Evolutionary conservation across 345 rosid species (phyloP), one percentile per base, ranked within the genome.

Genomic region (Moricandia arvensis): DNA sequence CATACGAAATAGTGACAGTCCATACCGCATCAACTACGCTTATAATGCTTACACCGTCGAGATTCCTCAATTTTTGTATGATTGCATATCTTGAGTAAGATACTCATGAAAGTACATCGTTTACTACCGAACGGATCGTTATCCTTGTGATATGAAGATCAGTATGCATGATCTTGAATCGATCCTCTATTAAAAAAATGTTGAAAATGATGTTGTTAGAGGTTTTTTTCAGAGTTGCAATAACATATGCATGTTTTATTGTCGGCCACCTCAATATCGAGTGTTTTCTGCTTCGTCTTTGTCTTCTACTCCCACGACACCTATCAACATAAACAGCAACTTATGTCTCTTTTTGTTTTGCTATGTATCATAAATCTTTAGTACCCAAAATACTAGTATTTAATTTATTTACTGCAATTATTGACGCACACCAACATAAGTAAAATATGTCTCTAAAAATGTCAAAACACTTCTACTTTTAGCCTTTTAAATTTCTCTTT

Each of bases 241-340:
- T 58, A 72, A 65, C 80, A 70, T 81, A 68, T 79, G 68, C 90
- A 80, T 76, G 86, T 79, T 75, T 43, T 61, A 61, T 59, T 82
- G 85, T 81, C 87, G 83, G 79, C 80, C 83, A 72, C 74, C 63
- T 59, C 61, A 63, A 43, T 62, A 68, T 41, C 61, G 54, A 68
- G 80, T 49, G 73, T 43, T 49, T 59, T 76, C 26, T n/a, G 51
- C 74, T 47, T 68, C 68, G 6, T 54, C 11, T 37, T 63, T 85
- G 88, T 85, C 84, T 35, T 71, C 59, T 26, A 58, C 74, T 55
- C 68, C n/a, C 11, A 67, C 66, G 81, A 81, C 86, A 72, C 47
- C 60, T 29, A 43, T 68, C 70, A 68, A 74, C 75, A 73, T 53
- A 66, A 72, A 63, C 72, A 66, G 66, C 72, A 59, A 62, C 71